Percentiles rank a stretch among this genome's conserved stretches.
These are phyloP conservation scores for Claviceps monticola DNA, from an alignment of 2,329 filamentous ascomycete species.

Conservation along the genomic window DNA sequence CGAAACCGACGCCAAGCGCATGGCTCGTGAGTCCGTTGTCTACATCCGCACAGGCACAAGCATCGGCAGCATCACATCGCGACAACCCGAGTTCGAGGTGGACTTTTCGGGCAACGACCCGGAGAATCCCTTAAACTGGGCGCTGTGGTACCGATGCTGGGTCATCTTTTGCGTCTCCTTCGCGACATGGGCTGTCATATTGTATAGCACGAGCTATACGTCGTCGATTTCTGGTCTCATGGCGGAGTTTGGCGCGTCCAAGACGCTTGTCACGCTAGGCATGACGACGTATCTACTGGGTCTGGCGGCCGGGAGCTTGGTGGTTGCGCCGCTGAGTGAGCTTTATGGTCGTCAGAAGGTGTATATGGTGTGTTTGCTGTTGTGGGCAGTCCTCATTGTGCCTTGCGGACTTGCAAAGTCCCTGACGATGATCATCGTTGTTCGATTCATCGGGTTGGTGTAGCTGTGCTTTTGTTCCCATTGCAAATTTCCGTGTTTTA, in stretches of 20 bases:
- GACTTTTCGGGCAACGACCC: constrained; percentile 53
- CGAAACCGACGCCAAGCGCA: no score
- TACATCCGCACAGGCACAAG: constrained; percentile 10
- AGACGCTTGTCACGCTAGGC: constrained; percentile 56
- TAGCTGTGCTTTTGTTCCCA: not conserved
- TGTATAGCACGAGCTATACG: constrained; percentile 71
- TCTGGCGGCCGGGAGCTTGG: constrained; percentile 54
- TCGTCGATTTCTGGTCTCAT: constrained; percentile 56
- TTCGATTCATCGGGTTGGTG: constrained; percentile 55
- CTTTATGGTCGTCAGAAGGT: constrained; percentile 56
- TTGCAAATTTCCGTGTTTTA: constrained; percentile 3
- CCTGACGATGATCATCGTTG: constrained; percentile 52
- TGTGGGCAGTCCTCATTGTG: constrained; percentile 56
- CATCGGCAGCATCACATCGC: constrained; percentile 27
- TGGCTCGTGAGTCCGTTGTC: no score
- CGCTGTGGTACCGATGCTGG: constrained; percentile 32
- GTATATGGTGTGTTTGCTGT: constrained; percentile 49
- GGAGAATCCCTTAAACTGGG: constrained; percentile 57
- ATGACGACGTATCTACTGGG: constrained; percentile 69
- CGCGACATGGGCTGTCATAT: constrained; percentile 38
- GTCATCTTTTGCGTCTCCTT: constrained; percentile 30
- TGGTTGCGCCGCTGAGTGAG: constrained; percentile 62
- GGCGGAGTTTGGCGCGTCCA: constrained; percentile 45
- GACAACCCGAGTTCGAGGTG: constrained; percentile 53
- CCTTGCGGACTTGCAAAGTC: constrained; percentile 58